A percentile compares a stretch with the other conserved stretches of the same genome.
phyloP scores from a whole-genome alignment of 2,329 filamentous ascomycete genomes.

The Coleophoma crateriformis region DNA sequence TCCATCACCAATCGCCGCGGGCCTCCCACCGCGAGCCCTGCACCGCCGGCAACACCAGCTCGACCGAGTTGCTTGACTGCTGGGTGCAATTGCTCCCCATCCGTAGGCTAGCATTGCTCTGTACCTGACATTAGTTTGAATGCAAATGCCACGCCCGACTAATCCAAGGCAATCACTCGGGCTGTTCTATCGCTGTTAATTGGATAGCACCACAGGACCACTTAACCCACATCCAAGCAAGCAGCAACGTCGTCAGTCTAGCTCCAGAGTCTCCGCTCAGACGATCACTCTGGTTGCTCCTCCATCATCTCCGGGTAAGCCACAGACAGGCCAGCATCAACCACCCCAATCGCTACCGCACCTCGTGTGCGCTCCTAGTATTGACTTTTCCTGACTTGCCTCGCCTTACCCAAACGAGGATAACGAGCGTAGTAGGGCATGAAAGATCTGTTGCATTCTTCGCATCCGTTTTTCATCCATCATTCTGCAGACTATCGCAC shows the following conservation, averaged over 20 bases:
- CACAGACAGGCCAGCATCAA: background rate
- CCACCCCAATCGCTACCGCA: too few species aligned
- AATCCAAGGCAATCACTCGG: constrained; percentile 10
- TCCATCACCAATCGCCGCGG: background rate
- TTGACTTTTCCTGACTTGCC: background rate
- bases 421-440: background rate
- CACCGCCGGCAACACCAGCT: background rate
- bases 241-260: too few species aligned
- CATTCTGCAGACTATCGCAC: constrained; percentile 6
- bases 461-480: background rate
- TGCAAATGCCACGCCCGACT: constrained; percentile 1
- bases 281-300: constrained; percentile 3
- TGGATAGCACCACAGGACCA: background rate
- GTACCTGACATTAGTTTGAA: constrained; percentile 17
- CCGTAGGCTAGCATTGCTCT: background rate
- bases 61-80: too few species aligned
- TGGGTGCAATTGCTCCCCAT: too few species aligned
- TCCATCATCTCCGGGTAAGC: background rate
- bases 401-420: background rate
- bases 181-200: constrained; percentile 9
- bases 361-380: too few species aligned
- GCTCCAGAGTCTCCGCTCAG: constrained; percentile 7
- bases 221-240: background rate
- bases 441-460: constrained; percentile 2
- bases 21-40: background rate